Base-by-base conservation (phyloP, 2,329 filamentous ascomycete genomes). In the Neofusicoccum kwambonambiense region DNA sequence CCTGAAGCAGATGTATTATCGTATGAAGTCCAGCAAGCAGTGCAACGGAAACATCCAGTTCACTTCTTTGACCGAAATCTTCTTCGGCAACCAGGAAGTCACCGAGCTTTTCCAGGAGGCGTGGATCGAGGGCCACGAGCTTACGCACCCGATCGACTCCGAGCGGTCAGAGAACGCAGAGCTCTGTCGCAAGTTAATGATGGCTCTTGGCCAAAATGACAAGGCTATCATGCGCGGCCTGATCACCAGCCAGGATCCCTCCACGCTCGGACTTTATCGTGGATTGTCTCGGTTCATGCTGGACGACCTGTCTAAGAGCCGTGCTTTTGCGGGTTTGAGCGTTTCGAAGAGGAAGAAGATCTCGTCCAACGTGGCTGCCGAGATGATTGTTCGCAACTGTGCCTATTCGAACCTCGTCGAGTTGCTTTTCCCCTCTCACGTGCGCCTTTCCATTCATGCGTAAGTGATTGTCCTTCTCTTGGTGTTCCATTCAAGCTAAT, bases 401-500 rank as follows among this genome's bases (percentile, higher is more conserved):
- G 79, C 79, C 9, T 83, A 82, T 65, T 82, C 80, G 2, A 82
- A 82, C 57, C 73, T 82, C 13, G 74, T 81, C n/a, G 79, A 82
- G 70, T 69, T 81, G 3, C 67, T 82, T 2, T 78, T 81, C 65
- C 81, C 81, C 1, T 76, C 79, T 65, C 76, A 80, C 62, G 72
- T 83, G 47, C 79, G 80, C n/a, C 73, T 83, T 0, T 82, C 80
- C 0, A 83, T 83, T 54, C 81, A 83, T 64, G 80, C 80, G 52
- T 60, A 65, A 62, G 64, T 65, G 4, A 3, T n/a, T 5, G 27
- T 31, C 27, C 6, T 31, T 31, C 6, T 31, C 27, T 31, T 31
- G 6, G 27, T 31, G 4, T 1, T 31, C 27, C 9, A 6, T 3
- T 39, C 45, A 4, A 58, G 4, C 12, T 22, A 15, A 13, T 1